phyloP scores from a whole-genome alignment of 106 monocot species.

The Phalaenopsis equestris region DNA sequence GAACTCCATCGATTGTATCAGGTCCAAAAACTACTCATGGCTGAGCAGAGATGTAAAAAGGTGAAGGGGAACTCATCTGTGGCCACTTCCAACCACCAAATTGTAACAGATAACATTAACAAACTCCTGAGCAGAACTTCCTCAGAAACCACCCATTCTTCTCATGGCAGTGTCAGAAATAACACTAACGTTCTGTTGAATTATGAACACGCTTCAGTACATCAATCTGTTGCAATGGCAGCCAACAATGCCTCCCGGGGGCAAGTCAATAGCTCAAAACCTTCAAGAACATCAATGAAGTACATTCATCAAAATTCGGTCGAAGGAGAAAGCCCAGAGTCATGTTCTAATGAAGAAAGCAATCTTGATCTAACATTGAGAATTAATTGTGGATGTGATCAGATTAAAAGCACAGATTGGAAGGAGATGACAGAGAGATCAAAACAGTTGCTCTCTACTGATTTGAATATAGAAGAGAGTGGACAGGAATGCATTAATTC shows the following conservation, averaged over 20 bases:
- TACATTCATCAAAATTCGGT: constrained; percentile 9
- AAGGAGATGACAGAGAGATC: constrained; percentile 4
- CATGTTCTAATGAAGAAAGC: constrained; percentile 26
- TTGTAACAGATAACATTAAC: constrained; percentile 9
- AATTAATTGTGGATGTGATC: constrained; percentile 26
- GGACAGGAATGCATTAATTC: neutral
- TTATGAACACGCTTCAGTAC: too few species aligned
- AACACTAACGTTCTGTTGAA: neutral
- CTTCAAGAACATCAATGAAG: neutral
- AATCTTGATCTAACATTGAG: constrained; percentile 49
- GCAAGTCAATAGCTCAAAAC: constrained; percentile 1
- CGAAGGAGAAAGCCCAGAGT: neutral
- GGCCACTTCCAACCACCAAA: neutral
- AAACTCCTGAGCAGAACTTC: constrained; percentile 19
- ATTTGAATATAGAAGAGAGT: constrained; percentile 3
- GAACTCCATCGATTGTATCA: constrained; percentile 57
- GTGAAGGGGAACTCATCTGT: constrained; percentile 2
- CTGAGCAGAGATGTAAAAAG: constrained; percentile 17
- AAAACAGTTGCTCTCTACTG: constrained; percentile 5
- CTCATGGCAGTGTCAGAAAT: constrained; percentile 2
- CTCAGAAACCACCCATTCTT: constrained; percentile 30
- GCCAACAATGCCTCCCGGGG: constrained; percentile 1
- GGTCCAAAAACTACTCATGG: constrained; percentile 50
- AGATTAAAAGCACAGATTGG: constrained; percentile 23
- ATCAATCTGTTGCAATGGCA: neutral